These are phyloP conservation scores for Apiotrichum porosum DNA, from an alignment of 1,284 basidiomycete genomes.

Conservation along the genomic window DNA sequence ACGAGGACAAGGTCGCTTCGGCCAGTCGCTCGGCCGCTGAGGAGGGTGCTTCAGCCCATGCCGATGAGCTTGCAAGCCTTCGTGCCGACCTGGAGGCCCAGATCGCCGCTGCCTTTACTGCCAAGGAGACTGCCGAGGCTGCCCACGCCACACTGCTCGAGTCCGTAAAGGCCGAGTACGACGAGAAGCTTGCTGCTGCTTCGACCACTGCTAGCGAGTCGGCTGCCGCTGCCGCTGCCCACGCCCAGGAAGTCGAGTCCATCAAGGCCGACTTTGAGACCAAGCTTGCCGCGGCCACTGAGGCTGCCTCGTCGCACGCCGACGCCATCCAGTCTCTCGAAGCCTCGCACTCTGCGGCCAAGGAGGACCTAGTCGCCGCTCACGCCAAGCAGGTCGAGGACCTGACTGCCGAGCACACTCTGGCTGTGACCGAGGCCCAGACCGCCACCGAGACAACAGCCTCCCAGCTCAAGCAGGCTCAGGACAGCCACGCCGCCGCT, in stretches of 20 bases:
- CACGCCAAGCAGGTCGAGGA: constrained; percentile 4
- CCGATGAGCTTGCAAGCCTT: constrained; percentile 5
- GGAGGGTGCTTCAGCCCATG: not conserved
- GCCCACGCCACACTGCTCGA: constrained; percentile 27
- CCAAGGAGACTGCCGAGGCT: constrained; percentile 15
- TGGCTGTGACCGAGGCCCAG: constrained; percentile 9
- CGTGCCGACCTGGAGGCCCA: constrained; percentile 17
- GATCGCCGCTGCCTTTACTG: constrained; percentile 5
- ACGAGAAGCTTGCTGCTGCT: not conserved
- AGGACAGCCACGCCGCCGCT: not conserved
- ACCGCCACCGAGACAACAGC: not conserved
- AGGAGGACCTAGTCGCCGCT: not conserved
- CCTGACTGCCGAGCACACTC: not conserved
- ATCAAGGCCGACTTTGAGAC: constrained; percentile 14
- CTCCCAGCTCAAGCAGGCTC: constrained; percentile 2
- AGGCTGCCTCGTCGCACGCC: constrained; percentile 17
- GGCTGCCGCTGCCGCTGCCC: not conserved
- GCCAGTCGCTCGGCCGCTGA: constrained; percentile 2
- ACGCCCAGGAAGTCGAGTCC: constrained; percentile 1
- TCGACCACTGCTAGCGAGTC: not conserved
- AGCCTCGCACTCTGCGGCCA: constrained; percentile 12
- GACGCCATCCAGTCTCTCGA: constrained; percentile 25
- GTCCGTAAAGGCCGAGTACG: constrained; percentile 21
- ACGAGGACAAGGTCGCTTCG: constrained; percentile 2
- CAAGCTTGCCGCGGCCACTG: constrained; percentile 2